Evolutionary conservation across 306 rosid genomes (phyloP), one percentile per base, ranked within the genome.

Genomic region (Rosa rugosa): DNA sequence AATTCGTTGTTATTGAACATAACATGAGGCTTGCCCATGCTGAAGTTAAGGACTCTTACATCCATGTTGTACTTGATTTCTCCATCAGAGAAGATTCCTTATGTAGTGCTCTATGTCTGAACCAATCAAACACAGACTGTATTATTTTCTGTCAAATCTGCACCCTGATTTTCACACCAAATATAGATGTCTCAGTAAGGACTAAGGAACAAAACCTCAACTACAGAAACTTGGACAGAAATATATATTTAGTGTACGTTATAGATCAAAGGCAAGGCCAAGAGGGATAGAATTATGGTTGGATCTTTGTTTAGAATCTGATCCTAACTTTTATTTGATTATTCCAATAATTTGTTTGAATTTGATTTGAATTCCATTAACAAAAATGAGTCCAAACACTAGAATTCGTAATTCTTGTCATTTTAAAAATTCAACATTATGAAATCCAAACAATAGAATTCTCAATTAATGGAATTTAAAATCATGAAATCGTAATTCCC

Each of bases 21-120:
- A 81, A 92, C 81, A 34, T 97, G 84, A 72, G 99, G 99, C 87
- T 95, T 95, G 5, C 99, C 99, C 99, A 95, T 95, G 91, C 98
- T 92, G 94, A 95, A 95, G 85, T 95, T 95, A 79, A 93, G 94
- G 44, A 80, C 89, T 79, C 78, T 88, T 7, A 97, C 97, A 79
- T 93, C 83, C 99, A 95, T 93, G 82, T 93, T 95, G 84, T 95
- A 90, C 68, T 88, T 90, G 62, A 90, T 88, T 74, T 88, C 89
- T 25, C 92, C 91, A 77, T 83, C 92, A 88, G 11, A 88, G 77
- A 76, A 90, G 69, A 84, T 88, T 88, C 83, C 90, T 83, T 85
- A 88, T 90, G 81, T 87, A 90, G 68, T 90, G 99, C 87, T 95
- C 98, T 74, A 95, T 83, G 83, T 93, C 99, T 4, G 98, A 95